Evolutionary conservation across 192 early-diverging fungal species (phyloP).

Genomic region (Rhizophagus sp.): DNA sequence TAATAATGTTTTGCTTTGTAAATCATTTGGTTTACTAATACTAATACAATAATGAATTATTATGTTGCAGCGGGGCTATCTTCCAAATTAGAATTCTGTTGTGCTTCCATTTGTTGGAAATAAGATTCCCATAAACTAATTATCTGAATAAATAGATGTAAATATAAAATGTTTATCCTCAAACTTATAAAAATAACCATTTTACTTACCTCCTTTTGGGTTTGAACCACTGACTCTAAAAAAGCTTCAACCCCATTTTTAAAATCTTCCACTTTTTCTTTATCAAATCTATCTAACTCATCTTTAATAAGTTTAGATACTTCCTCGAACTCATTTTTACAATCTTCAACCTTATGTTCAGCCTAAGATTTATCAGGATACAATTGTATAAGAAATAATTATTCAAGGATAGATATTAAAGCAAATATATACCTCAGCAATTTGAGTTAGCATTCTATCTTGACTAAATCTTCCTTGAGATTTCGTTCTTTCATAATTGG

Average conservation of each 20-base stretch:
- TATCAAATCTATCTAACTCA: conserved; percentile 81
- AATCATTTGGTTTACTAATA: no score
- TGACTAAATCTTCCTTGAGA: conserved; percentile 40
- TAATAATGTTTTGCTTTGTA: no score
- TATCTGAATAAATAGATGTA: background rate
- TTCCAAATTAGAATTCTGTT: conserved; percentile 5
- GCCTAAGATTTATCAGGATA: conserved; percentile 39
- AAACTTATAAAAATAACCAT: background rate
- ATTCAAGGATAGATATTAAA: conserved; percentile 32
- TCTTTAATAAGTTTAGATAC: conserved; percentile 68
- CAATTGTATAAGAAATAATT: conserved; percentile 31
- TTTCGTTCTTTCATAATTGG: conserved; percentile 63
- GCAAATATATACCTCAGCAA: conserved; percentile 49
- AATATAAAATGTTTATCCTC: background rate
- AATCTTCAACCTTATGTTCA: conserved; percentile 47
- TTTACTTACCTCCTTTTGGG: conserved; percentile 64
- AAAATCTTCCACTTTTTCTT: conserved; percentile 79
- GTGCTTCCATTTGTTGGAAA: conserved; percentile 1
- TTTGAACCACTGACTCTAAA: conserved; percentile 74
- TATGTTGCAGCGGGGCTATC: background rate
- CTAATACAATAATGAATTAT: background rate
- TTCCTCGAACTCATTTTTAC: conserved; percentile 70
- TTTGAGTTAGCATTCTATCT: conserved; percentile 54
- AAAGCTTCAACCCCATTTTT: conserved; percentile 71
- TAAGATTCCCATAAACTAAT: conserved; percentile 31